Evolutionary conservation across 176 grass and related monocot species (phyloP).

Genomic region (Neostapfia colusana): DNA sequence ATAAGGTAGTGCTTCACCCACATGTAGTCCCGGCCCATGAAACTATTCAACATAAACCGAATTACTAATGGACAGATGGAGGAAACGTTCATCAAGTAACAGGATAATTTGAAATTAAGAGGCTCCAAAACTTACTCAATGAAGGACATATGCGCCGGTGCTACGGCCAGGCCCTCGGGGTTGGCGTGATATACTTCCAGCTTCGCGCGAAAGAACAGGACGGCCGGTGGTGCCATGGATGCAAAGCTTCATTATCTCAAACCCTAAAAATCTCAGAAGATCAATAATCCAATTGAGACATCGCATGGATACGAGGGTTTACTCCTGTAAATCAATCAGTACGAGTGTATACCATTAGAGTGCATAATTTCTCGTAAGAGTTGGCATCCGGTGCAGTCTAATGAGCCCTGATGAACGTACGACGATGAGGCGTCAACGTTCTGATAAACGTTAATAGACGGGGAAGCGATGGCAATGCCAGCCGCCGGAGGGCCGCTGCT

Average conservation of each 20-base stretch:
- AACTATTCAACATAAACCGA: constrained; percentile 5
- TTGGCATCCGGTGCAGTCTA: constrained; percentile 56
- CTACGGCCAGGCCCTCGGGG: background rate
- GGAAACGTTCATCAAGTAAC: background rate
- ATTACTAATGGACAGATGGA: background rate
- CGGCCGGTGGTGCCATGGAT: constrained; percentile 46
- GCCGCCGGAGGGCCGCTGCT: background rate
- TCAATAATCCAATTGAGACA: background rate
- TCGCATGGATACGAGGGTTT: too few relatives aligned
- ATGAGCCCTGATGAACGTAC: background rate
- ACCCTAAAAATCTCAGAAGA: constrained; percentile 1
- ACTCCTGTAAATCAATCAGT: too few relatives aligned
- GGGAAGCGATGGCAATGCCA: background rate
- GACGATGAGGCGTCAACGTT: background rate
- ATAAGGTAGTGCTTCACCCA: constrained; percentile 51
- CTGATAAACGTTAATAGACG: background rate
- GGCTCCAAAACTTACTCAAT: constrained; percentile 39
- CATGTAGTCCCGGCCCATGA: constrained; percentile 25
- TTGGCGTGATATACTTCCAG: constrained; percentile 32
- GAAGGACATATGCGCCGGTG: constrained; percentile 12
- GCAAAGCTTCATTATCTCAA: constrained; percentile 32
- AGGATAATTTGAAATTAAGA: background rate
- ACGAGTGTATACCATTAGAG: constrained; percentile 37
- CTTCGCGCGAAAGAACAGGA: constrained; percentile 56
- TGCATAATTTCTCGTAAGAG: constrained; percentile 60